Percentiles rank a stretch among this genome's conserved stretches.
Evolutionary conservation across 2,329 filamentous ascomycete species (phyloP).

Genomic region (Aspergillus caelatus): DNA sequence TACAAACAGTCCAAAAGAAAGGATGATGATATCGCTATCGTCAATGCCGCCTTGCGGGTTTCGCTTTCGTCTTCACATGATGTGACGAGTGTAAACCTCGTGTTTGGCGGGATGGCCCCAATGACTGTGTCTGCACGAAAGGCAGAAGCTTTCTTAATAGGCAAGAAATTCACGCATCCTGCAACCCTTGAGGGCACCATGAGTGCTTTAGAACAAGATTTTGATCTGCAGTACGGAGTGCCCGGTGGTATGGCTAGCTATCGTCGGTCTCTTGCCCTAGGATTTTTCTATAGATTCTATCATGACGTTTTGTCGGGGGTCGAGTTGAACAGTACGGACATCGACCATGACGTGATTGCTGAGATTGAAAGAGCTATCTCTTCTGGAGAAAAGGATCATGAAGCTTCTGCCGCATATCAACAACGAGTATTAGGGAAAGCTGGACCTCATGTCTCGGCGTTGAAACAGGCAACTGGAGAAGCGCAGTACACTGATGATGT

Average conservation of each 20-base stretch:
- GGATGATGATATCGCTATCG: constrained; percentile 97
- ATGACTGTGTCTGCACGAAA: constrained; percentile 85
- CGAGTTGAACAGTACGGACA: constrained; percentile 49
- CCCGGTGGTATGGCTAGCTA: constrained; percentile 98
- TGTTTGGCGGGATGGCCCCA: constrained; percentile 94
- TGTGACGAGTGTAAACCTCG: constrained; percentile 75
- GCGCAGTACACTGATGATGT: constrained; percentile 98
- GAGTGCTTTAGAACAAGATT: constrained; percentile 85
- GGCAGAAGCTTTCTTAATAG: constrained; percentile 72
- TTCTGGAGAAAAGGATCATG: constrained; percentile 74
- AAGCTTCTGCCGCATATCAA: constrained; percentile 74
- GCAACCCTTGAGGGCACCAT: constrained; percentile 87
- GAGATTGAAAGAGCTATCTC: constrained; percentile 89
- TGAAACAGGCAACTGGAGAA: constrained; percentile 92
- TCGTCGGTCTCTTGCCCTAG: constrained; percentile 82
- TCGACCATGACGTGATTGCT: constrained; percentile 74
- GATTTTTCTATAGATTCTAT: constrained; percentile 97
- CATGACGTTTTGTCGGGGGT: constrained; percentile 75
- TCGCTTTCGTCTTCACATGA: constrained; percentile 68
- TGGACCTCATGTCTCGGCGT: constrained; percentile 82
- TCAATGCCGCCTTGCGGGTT: constrained; percentile 82
- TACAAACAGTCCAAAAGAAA: constrained; percentile 98
- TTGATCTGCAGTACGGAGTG: constrained; percentile 84
- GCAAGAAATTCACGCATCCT: constrained; percentile 77
- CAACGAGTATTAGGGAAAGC: constrained; percentile 82